Percentiles rank a stretch among this genome's conserved stretches.
Conservation (phyloP, 2,329 filamentous ascomycete species). For the Parasarocladium wereldwijsianum region DNA sequence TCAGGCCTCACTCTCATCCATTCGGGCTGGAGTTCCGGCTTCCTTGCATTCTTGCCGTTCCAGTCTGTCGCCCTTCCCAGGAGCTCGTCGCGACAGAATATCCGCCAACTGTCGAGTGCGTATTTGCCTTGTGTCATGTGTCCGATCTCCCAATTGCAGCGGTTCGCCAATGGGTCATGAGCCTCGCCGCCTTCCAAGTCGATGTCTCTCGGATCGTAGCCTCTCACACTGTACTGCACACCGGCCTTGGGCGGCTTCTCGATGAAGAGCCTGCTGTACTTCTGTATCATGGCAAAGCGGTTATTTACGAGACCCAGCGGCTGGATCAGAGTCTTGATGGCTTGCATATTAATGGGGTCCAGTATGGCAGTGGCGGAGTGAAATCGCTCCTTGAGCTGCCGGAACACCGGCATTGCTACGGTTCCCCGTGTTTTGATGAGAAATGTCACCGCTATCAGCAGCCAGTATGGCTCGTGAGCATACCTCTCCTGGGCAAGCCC, state of each 20-base stretch:
- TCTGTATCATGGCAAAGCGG: slow-evolving; percentile 53
- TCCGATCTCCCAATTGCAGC: slow-evolving; percentile 86
- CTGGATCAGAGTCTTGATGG: slow-evolving; percentile 47
- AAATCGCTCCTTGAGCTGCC: slow-evolving; percentile 50
- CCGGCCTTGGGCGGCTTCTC: slow-evolving; percentile 43
- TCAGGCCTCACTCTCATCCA: slow-evolving; percentile 75
- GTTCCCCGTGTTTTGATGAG: slow-evolving; percentile 67
- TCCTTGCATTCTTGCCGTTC: slow-evolving; percentile 38
- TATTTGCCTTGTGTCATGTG: slow-evolving; percentile 75
- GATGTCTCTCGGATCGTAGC: slow-evolving; percentile 26
- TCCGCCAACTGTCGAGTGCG: slow-evolving; percentile 79
- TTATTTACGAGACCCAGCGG: slow-evolving; percentile 58
- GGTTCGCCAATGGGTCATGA: slow-evolving; percentile 24
- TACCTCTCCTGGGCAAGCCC: slow-evolving; percentile 77
- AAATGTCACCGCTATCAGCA: slow-evolving; percentile 72
- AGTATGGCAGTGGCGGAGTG: slow-evolving; percentile 52
- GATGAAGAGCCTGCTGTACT: slow-evolving; percentile 56
- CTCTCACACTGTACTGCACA: slow-evolving; percentile 36
- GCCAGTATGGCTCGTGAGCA: slow-evolving; percentile 58
- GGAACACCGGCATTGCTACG: slow-evolving; percentile 63
- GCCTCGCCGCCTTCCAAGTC: slow-evolving; percentile 6
- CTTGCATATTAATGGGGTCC: slow-evolving; percentile 27
- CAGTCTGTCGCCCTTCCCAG: slow-evolving; percentile 51
- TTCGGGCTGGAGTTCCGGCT: slow-evolving; percentile 57
- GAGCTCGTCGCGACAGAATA: slow-evolving; percentile 75